Conservation (phyloP, 345 rosid species). For the Pugionium cornutum region DNA sequence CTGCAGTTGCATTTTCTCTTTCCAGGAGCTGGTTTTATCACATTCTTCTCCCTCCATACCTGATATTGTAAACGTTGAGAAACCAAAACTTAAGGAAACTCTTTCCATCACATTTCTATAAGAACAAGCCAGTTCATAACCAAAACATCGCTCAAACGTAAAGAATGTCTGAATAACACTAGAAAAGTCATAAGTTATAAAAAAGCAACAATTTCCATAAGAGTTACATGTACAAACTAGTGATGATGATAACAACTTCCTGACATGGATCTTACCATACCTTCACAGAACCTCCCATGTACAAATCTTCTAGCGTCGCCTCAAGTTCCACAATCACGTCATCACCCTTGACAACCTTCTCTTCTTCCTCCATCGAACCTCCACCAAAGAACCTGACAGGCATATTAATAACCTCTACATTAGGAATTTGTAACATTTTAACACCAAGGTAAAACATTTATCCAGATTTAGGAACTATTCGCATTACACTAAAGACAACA, state of each 20-base stretch:
- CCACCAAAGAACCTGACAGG: conserved; percentile 76
- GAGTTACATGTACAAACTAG: background rate
- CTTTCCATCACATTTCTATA: background rate
- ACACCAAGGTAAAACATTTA: background rate
- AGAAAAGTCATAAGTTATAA: background rate
- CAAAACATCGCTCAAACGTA: background rate
- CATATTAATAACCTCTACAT: conserved; percentile 8
- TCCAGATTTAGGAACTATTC: conserved; percentile 5
- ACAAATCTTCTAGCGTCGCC: conserved; percentile 91
- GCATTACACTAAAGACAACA: background rate
- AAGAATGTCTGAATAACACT: background rate
- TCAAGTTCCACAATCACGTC: conserved; percentile 92
- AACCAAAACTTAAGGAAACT: conserved; percentile 18
- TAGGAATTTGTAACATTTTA: conserved; percentile 14
- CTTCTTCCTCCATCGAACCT: conserved; percentile 85
- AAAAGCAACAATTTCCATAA: conserved; percentile 1
- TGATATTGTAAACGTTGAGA: conserved; percentile 34
- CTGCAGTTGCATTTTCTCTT: conserved; percentile 94
- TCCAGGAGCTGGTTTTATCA: conserved; percentile 89
- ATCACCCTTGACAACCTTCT: conserved; percentile 82
- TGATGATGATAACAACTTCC: background rate
- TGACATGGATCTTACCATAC: conserved; percentile 40
- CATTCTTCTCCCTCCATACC: conserved; percentile 99
- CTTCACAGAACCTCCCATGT: conserved; percentile 96
- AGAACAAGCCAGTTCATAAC: background rate